phyloP scores from a whole-genome alignment of 306 rosid genomes.

The Chamaecrista fasciculata region DNA sequence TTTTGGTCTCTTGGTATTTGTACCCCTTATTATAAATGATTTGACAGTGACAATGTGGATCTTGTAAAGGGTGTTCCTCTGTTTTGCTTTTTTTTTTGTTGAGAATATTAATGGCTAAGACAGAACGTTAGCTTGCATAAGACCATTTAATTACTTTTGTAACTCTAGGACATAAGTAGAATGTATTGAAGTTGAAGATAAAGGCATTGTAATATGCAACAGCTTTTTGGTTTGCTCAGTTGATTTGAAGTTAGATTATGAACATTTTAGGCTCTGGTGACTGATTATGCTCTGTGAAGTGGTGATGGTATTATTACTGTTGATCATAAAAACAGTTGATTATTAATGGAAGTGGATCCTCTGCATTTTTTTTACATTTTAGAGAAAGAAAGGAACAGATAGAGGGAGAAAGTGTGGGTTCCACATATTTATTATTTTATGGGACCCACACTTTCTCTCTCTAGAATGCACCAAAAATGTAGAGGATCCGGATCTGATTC shows the following conservation, averaged over 20 bases:
- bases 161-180: not conserved
- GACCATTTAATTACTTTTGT: not conserved
- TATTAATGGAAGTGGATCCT: no score
- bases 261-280: not conserved
- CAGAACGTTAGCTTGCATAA: not conserved
- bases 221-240: not conserved
- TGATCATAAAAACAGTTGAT: no score
- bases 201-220: not conserved
- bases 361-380: no score
- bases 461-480: no score
- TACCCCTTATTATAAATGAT: not conserved
- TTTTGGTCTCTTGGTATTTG: not conserved
- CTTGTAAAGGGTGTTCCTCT: not conserved
- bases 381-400: no score
- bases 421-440: no score
- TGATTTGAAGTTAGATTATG: not conserved
- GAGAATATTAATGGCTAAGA: no score
- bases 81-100: constrained; percentile 9
- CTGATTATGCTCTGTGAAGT: not conserved
- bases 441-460: no score
- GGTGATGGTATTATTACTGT: constrained; percentile 4
- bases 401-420: no score
- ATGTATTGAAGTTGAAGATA: not conserved
- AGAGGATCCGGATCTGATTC: no score
- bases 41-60: not conserved